Evolutionary conservation across 1,284 basidiomycete genomes (phyloP), one percentile per base, ranked within the genome.

Genomic region (Malassezia restricta): DNA sequence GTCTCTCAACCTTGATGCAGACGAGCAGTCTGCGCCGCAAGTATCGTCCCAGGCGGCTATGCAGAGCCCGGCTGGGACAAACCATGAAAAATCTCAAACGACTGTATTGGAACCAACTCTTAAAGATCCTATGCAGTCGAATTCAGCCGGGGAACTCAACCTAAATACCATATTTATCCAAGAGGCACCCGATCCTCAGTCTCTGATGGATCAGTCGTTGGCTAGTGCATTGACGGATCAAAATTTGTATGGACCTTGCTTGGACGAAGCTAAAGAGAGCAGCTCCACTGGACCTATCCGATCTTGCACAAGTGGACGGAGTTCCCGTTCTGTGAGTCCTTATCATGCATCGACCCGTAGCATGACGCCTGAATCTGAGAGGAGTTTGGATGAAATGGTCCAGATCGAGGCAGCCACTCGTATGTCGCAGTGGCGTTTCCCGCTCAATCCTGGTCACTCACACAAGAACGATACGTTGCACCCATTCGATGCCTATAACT

Each of bases 361-460:
- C 30, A 11, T 35, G 2, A 54, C 51, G 17, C 51, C 51, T 3
- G 51, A 54, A 12, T 41, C 51, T 2, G 51, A 43, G 14, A 20
- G 27, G 37, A 37, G 31, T 5, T 32, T 31, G 14, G 45, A 53
- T 8, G 35, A 29, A n/a, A 6, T 24, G 14, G 37, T 14, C 8
- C 33, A 24, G 7, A 39, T 20, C 7, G 30, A 39, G 1, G 39
- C 40, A 6, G 32, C 33, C 11, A 5, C 29, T 5, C 46, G 51
- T 14, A 54, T 54, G 51, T 11, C 32, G 5, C 51, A 49, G 30
- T 54, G 51, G 51, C 45, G 51, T 20, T 54, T 54, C 29, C 51
- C 51, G 33, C 33, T 35, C 15, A 35, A 35, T 35, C 11, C 11
- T 5, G 11, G 11, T 35, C 8, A n/a, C n/a, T 3, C 14, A 39